Base-by-base conservation (phyloP, 192 early-diverging fungal genomes). In the Mortierella antarctica region DNA sequence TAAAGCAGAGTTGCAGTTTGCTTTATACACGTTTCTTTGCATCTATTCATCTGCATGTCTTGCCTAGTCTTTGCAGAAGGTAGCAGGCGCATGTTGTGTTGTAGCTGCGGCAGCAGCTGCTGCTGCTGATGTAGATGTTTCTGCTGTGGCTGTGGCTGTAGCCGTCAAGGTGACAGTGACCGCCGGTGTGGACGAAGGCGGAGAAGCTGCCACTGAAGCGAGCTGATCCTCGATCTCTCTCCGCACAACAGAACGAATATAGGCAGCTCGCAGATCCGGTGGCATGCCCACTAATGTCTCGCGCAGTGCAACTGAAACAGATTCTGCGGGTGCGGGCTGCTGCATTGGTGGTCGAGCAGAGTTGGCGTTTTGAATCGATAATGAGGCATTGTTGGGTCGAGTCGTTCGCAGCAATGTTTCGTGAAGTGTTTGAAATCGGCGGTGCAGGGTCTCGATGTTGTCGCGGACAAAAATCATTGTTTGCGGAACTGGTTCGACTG, bases 381-480 rank as follows among this genome's bases (percentile, higher is more conserved):
- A 31, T 31, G 31, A 31, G 31, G 14, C 17, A 13, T 15, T 40
- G 18, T 11, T 23, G 6, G 23, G 14, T 31, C 23, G 17, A 17
- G 52, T 41, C 20, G 5, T 14, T 31, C 23, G 11, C 6, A 23
- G 14, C 31, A 53, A 39, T 46, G 18, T 31, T 15, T 71, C 65
- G 14, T 71, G 70, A 4, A 80, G 49, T 13, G 65, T 21, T 13
- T 59, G 40, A n/a, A 80, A 80, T 17, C 77, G 69, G 15, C 70
- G 69, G 59, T 80, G 60, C 14, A 80, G 54, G 5, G 77, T 80
- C n/a, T 80, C 70, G 31, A 80, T 66, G 46, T 72, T 80, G 41
- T 80, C 77, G 20, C 77, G 77, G 17, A 80, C 65, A 72, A 80
- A 80, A 14, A 79, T 79, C 44, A 79, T 2, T 8, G 75, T 79